phyloP scores from a whole-genome alignment of 345 rosid genomes.

The Syzygium aqueum region DNA sequence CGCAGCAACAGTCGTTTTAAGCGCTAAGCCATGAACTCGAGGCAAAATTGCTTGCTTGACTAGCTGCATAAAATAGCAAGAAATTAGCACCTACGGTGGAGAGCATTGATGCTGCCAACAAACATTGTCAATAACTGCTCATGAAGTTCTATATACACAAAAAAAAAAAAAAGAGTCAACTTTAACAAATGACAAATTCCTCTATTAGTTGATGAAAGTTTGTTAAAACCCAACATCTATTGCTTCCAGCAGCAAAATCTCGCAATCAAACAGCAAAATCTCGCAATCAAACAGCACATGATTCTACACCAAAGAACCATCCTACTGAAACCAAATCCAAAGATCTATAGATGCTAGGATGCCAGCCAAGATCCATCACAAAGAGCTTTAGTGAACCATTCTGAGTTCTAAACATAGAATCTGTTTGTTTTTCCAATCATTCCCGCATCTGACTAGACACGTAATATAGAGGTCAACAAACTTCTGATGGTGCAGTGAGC shows the following conservation, averaged over 20 bases:
- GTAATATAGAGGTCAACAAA: neutral
- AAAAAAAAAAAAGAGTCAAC: neutral
- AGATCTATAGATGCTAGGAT: neutral
- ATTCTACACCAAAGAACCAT: neutral
- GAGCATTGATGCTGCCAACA: neutral
- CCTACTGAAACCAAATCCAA: neutral
- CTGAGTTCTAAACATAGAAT: neutral
- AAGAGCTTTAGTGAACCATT: neutral
- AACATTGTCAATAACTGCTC: neutral
- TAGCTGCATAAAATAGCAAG: conserved; percentile 36
- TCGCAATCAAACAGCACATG: neutral
- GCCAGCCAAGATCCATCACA: neutral
- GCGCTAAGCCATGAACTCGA: conserved; percentile 92
- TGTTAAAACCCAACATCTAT: neutral
- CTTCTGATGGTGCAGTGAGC: neutral
- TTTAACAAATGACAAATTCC: neutral
- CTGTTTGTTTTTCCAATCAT: neutral
- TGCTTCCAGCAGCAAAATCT: neutral
- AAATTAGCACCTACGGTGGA: neutral
- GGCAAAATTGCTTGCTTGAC: conserved; percentile 92
- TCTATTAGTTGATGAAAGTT: neutral
- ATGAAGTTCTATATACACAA: neutral
- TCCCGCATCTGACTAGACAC: neutral
- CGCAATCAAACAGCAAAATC: neutral
- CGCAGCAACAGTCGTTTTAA: conserved; percentile 96